phyloP scores from a whole-genome alignment of 768 basidiomycete species.

The Pilatotrama ljubarskyi region DNA sequence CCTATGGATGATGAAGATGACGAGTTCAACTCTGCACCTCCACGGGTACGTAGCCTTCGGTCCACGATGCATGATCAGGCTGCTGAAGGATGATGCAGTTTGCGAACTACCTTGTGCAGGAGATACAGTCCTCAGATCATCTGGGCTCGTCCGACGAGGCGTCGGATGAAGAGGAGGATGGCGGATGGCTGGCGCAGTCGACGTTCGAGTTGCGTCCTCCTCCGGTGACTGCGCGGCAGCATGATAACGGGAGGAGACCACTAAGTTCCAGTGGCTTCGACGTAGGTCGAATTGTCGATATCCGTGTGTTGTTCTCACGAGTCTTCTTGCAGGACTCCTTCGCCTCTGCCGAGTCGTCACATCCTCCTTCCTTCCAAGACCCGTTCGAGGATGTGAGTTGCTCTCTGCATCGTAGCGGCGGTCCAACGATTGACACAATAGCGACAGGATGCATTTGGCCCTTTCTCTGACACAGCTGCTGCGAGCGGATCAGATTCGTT shows the following conservation, averaged over 20 bases:
- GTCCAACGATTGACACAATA: not conserved
- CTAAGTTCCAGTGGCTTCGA: slow-evolving; percentile 33
- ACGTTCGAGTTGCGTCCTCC: slow-evolving; percentile 50
- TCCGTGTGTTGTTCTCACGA: not conserved
- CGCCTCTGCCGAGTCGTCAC: slow-evolving; percentile 20
- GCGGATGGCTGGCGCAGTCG: slow-evolving; percentile 79
- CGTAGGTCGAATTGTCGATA: slow-evolving; percentile 19
- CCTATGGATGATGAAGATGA: slow-evolving; percentile 49
- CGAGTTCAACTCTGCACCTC: slow-evolving; percentile 42
- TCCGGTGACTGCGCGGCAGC: slow-evolving; percentile 28
- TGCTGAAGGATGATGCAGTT: slow-evolving; percentile 48
- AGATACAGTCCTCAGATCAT: slow-evolving; percentile 64
- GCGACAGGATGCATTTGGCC: slow-evolving; percentile 46
- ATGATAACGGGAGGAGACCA: slow-evolving; percentile 31
- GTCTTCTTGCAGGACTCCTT: slow-evolving; percentile 33
- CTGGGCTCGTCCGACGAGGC: slow-evolving; percentile 52
- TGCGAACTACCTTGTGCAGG: slow-evolving; percentile 74
- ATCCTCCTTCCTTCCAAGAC: slow-evolving; percentile 26
- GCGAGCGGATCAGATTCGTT: slow-evolving; percentile 54
- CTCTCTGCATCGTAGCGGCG: not conserved
- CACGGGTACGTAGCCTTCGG: slow-evolving; percentile 40
- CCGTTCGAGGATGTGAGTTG: slow-evolving; percentile 48
- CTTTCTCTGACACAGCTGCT: slow-evolving; percentile 70
- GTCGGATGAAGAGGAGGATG: slow-evolving; percentile 68
- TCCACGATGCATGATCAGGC: not conserved